Evolutionary conservation across 2,329 filamentous ascomycete genomes (phyloP).

Genomic region (Teratosphaeria pseudoeucalypti): DNA sequence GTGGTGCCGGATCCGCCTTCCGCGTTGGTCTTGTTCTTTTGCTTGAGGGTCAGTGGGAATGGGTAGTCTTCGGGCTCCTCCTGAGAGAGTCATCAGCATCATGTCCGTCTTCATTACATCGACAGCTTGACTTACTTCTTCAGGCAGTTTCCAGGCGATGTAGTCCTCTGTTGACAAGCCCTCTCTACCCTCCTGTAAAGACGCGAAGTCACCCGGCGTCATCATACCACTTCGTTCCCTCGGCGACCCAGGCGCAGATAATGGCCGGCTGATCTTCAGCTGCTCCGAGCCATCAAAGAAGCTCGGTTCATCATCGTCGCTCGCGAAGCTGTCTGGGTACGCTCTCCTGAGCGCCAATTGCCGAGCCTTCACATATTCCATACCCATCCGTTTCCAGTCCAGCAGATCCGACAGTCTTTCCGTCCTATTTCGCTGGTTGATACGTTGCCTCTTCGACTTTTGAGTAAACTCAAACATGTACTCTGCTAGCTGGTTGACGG

Average conservation of each 20-base stretch:
- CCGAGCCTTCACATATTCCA: slow-evolving; percentile 97
- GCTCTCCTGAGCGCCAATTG: slow-evolving; percentile 85
- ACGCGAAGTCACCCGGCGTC: slow-evolving; percentile 97
- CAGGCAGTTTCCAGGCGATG: slow-evolving; percentile 91
- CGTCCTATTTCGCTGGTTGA: slow-evolving; percentile 96
- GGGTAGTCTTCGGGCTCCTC: slow-evolving; percentile 77
- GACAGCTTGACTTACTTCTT: slow-evolving; percentile 49
- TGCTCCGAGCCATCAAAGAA: slow-evolving; percentile 79
- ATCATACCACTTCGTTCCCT: slow-evolving; percentile 91
- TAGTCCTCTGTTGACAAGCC: slow-evolving; percentile 94
- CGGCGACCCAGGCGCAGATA: slow-evolving; percentile 89
- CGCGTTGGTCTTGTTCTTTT: slow-evolving; percentile 27
- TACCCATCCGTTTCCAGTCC: slow-evolving; percentile 98
- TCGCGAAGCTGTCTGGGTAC: slow-evolving; percentile 76
- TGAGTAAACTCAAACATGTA: slow-evolving; percentile 89
- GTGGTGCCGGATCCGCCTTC: slow-evolving; percentile 6
- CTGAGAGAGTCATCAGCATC: slow-evolving; percentile 4
- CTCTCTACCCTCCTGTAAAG: slow-evolving; percentile 86
- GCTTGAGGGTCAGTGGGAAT: slow-evolving; percentile 57
- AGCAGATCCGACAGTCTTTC: slow-evolving; percentile 89
- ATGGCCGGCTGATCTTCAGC: slow-evolving; percentile 86
- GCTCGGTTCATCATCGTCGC: slow-evolving; percentile 66
- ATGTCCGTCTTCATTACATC: neutral
- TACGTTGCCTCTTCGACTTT: slow-evolving; percentile 91
- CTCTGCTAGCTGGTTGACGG: slow-evolving; percentile 84